Percentiles rank a stretch among this genome's conserved stretches.
phyloP scores from a whole-genome alignment of 106 monocot species.

The Dendrobium nobile region DNA sequence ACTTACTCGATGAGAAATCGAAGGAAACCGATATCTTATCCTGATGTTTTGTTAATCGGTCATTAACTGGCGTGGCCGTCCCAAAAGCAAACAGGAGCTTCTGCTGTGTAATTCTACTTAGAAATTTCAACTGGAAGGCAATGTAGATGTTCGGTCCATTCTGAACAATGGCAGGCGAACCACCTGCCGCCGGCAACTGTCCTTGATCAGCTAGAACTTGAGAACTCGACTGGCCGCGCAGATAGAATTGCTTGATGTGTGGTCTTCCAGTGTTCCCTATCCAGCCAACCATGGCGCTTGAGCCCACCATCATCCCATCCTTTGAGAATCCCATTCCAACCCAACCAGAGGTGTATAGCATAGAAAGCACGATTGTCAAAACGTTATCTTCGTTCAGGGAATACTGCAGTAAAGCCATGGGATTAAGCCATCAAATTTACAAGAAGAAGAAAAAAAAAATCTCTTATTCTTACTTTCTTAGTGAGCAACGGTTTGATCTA shows the following conservation, averaged over 20 bases:
- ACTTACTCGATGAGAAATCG: constrained; percentile 65
- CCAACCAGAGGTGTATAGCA: constrained; percentile 71
- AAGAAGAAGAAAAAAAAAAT: neutral
- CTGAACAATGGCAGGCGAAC: constrained; percentile 31
- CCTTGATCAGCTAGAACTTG: constrained; percentile 56
- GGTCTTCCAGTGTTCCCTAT: constrained; percentile 47
- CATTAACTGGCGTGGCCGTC: constrained; percentile 44
- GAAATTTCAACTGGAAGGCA: constrained; percentile 62
- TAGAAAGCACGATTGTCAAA: constrained; percentile 60
- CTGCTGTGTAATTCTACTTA: constrained; percentile 32
- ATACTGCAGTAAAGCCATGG: constrained; percentile 34
- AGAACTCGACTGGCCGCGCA: constrained; percentile 45
- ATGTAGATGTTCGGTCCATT: constrained; percentile 56
- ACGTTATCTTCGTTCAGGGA: constrained; percentile 42
- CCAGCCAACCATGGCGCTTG: constrained; percentile 94
- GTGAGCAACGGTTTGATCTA: neutral
- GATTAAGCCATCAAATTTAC: neutral
- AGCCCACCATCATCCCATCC: constrained; percentile 81
- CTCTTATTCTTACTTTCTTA: neutral
- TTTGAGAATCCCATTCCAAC: constrained; percentile 87
- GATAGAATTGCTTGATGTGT: constrained; percentile 55
- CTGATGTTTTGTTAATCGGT: constrained; percentile 35
- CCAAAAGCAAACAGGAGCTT: constrained; percentile 59
- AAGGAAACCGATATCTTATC: constrained; percentile 64
- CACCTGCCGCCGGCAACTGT: constrained; percentile 18